Conservation (phyloP, 2,329 filamentous ascomycete species). For the Colletotrichum gloeosporioides region DNA sequence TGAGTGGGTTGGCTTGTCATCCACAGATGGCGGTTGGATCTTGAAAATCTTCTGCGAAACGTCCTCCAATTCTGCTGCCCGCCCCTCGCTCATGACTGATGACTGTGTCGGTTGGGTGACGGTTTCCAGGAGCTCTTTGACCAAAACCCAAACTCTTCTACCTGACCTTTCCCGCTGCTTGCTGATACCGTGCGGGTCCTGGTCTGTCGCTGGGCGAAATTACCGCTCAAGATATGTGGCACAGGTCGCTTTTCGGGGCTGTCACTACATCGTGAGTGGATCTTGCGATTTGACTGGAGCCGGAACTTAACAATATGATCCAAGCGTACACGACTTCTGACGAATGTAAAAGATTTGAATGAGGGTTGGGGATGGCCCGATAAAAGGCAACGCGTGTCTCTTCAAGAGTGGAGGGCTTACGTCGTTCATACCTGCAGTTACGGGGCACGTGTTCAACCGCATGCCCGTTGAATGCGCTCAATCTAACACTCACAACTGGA, state of each 20-base stretch:
- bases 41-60: accelerated
- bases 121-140: neutral
- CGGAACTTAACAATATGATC: neutral
- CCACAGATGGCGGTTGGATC: neutral
- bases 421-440: neutral
- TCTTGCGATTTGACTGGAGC: neutral
- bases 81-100: neutral
- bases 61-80: neutral
- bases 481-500: neutral
- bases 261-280: neutral
- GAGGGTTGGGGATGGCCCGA: neutral
- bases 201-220: neutral
- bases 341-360: neutral
- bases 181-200: neutral
- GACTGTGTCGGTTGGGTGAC: neutral
- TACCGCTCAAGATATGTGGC: neutral
- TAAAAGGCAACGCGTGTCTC: neutral
- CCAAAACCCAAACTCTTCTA: neutral
- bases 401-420: neutral
- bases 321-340: neutral
- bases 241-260: neutral
- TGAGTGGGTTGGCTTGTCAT: neutral
- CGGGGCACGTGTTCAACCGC: neutral
- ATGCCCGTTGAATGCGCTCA: neutral
- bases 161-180: accelerated